Percentiles rank a stretch among this genome's conserved stretches.
phyloP scores from a whole-genome alignment of 1,139 yeast genomes.

The Lodderomyces margitis region DNA sequence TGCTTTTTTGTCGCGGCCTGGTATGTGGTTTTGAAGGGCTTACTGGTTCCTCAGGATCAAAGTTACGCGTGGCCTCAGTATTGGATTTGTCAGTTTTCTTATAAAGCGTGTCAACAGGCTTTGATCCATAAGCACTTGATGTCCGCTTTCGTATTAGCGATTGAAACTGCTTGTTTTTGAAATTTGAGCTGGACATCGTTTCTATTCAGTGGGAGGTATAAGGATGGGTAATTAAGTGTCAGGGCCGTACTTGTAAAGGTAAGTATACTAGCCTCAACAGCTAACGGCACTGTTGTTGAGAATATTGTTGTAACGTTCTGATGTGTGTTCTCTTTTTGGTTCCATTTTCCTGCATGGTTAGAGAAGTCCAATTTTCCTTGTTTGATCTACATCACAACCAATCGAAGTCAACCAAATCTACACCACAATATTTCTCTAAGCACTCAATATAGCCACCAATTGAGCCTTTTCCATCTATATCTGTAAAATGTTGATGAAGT shows the following conservation, averaged over 20 bases:
- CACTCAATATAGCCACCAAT: too few species aligned
- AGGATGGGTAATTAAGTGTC: background rate
- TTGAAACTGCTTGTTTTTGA: conserved; percentile 8
- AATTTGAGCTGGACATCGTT: conserved; percentile 1
- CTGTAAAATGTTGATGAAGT: too few species aligned
- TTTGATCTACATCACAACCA: too few species aligned
- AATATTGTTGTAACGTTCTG: background rate
- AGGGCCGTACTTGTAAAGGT: background rate
- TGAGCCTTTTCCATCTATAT: too few species aligned
- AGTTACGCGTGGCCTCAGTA: background rate
- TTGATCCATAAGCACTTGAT: conserved; percentile 6
- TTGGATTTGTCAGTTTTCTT: background rate
- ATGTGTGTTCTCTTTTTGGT: background rate
- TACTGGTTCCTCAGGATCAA: background rate
- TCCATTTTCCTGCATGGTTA: conserved; percentile 1
- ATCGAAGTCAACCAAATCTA: too few species aligned
- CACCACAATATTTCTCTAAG: too few species aligned
- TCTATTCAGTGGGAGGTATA: too few species aligned
- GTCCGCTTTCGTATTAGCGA: conserved; percentile 7
- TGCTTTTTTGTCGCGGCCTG: background rate
- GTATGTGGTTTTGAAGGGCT: background rate
- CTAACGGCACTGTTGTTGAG: background rate
- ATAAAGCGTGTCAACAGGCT: background rate
- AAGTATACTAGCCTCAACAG: background rate
- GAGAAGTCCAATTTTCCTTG: too few species aligned